These are phyloP conservation scores for Plantago coronopus DNA, from an alignment of 305 asterid species.

Conservation along the genomic window DNA sequence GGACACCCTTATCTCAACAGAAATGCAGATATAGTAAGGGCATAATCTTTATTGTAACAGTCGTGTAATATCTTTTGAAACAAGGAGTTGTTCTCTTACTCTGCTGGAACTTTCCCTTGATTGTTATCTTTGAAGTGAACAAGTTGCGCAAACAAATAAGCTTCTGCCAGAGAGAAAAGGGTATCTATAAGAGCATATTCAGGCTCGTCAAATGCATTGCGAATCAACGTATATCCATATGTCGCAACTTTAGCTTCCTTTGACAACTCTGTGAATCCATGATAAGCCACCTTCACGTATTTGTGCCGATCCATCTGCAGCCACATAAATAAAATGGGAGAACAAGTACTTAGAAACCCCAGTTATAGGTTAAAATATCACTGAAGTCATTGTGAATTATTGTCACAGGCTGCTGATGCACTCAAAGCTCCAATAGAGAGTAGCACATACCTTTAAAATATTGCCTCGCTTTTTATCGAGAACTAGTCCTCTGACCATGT, in stretches of 20 bases:
- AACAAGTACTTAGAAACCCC: constrained; percentile 16
- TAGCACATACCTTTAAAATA: constrained; percentile 71
- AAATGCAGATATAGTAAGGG: no score
- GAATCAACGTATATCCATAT: constrained; percentile 71
- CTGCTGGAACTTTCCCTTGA: constrained; percentile 72
- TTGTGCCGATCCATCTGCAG: constrained; percentile 94
- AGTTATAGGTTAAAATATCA: no score
- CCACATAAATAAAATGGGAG: constrained; percentile 13
- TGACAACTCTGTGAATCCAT: constrained; percentile 79
- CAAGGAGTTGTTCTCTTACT: constrained; percentile 50
- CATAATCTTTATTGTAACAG: no score
- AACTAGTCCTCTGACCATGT: constrained; percentile 99
- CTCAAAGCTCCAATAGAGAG: constrained; percentile 3
- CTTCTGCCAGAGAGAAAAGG: constrained; percentile 91
- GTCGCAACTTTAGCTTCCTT: constrained; percentile 86
- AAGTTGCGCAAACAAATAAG: constrained; percentile 93
- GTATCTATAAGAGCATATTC: constrained; percentile 92
- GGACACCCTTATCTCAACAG: no score
- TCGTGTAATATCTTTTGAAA: no score
- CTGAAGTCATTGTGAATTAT: not conserved
- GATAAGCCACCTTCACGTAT: constrained; percentile 93
- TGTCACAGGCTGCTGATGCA: not conserved
- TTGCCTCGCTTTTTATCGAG: constrained; percentile 94
- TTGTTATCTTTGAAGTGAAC: constrained; percentile 89
- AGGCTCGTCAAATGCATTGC: constrained; percentile 92